These are phyloP conservation scores for Colletotrichum navitas DNA, from an alignment of 2,329 filamentous ascomycete genomes.

Conservation along the genomic window DNA sequence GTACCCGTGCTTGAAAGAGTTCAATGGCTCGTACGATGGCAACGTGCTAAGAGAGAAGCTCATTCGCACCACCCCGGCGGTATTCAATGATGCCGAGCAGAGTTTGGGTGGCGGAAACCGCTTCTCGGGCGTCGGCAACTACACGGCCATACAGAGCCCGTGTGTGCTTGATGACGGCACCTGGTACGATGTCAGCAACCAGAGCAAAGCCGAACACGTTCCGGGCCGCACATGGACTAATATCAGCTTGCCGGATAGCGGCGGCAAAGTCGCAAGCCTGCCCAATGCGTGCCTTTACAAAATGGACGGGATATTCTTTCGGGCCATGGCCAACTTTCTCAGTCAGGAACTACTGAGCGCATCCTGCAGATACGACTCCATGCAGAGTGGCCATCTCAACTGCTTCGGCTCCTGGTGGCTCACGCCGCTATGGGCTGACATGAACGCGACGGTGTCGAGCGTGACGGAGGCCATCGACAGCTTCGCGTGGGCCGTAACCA, in stretches of 20 bases:
- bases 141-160: conserved; percentile 19
- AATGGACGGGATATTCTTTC: conserved; percentile 25
- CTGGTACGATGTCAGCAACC: conserved; percentile 19
- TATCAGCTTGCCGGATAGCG: conserved; percentile 5
- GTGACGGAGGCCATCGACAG: conserved; percentile 19
- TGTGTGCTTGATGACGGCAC: conserved; percentile 33
- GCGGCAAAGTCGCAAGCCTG: background rate
- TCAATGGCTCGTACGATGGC: conserved; percentile 6
- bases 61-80: conserved; percentile 29
- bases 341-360: conserved; percentile 10
- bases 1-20: conserved; percentile 36
- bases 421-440: conserved; percentile 28
- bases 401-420: conserved; percentile 33
- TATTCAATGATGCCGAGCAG: conserved; percentile 7
- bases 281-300: conserved; percentile 36
- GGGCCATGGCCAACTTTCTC: conserved; percentile 20
- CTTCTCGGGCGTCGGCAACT: conserved; percentile 20
- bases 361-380: conserved; percentile 21
- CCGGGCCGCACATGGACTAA: conserved; percentile 26
- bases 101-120: background rate
- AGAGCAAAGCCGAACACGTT: conserved; percentile 1
- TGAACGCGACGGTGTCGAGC: conserved; percentile 28
- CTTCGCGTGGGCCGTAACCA: conserved; percentile 35
- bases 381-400: conserved; percentile 38
- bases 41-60: conserved; percentile 26